Evolutionary conservation across 768 basidiomycete genomes (phyloP).

Genomic region (Gyrodon lividus): DNA sequence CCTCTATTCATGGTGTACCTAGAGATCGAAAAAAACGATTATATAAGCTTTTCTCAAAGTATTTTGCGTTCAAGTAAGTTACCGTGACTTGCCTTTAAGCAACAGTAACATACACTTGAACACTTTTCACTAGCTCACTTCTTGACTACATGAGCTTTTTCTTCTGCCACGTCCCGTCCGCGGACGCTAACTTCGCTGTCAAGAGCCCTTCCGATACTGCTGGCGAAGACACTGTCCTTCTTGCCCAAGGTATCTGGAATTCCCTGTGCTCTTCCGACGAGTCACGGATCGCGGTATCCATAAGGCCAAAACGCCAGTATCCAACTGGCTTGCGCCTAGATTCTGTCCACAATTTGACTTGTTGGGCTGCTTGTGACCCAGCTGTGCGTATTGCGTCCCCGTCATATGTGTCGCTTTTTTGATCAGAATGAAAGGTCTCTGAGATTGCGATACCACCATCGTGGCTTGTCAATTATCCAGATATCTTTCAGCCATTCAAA

Average conservation of each 20-base stretch:
- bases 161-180: conserved; percentile 26
- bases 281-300: conserved; percentile 19
- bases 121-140: too few species aligned
- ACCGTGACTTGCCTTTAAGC: too few species aligned
- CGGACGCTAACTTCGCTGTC: conserved; percentile 29
- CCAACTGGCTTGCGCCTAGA: conserved; percentile 1
- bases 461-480: conserved; percentile 39
- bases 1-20: conserved; percentile 51
- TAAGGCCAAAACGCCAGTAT: conserved; percentile 20
- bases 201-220: conserved; percentile 7
- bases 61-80: too few species aligned
- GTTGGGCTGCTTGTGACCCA: conserved; percentile 37
- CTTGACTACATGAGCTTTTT: conserved; percentile 35
- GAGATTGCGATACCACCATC: conserved; percentile 37
- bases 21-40: conserved; percentile 10
- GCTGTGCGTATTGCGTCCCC: conserved; percentile 33
- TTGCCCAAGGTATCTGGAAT: conserved; percentile 36
- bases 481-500: conserved; percentile 35
- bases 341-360: conserved; percentile 21
- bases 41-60: conserved; percentile 26
- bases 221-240: conserved; percentile 26
- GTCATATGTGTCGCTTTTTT: conserved; percentile 1
- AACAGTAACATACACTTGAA: too few species aligned
- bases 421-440: conserved; percentile 33
- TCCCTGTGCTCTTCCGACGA: conserved; percentile 16